Evolutionary conservation across 208 protist species (phyloP).

Genomic region (Naegleria fowleri): DNA sequence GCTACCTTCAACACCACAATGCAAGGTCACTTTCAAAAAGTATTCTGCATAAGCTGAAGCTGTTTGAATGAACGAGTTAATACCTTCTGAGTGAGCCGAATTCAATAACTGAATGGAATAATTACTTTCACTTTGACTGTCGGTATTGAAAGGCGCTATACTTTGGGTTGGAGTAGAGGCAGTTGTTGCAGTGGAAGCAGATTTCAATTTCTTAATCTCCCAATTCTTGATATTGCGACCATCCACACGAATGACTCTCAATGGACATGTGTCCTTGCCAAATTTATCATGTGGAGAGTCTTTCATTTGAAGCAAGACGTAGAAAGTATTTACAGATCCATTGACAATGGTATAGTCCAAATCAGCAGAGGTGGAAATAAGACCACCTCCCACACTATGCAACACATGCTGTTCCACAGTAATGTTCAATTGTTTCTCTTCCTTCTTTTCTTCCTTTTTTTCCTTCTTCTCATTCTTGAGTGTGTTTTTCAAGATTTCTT

Average conservation of each 20-base stretch:
- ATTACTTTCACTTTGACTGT: background rate
- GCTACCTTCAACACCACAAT: background rate
- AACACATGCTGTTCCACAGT: background rate
- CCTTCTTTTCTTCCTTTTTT: constrained; percentile 2
- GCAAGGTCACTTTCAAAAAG: background rate
- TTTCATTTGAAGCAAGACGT: background rate
- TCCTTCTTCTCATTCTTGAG: background rate
- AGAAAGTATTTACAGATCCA: background rate
- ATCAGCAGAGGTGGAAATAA: background rate
- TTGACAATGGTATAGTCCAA: background rate
- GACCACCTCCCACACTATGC: background rate
- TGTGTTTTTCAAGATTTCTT: background rate
- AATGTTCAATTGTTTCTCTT: background rate
- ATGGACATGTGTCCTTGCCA: background rate
- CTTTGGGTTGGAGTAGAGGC: background rate
- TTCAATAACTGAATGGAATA: background rate
- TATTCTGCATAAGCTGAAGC: background rate
- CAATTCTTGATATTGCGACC: constrained; percentile 7
- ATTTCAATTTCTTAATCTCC: constrained; percentile 4
- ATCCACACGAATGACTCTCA: background rate
- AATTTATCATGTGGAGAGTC: background rate
- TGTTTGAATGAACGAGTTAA: background rate
- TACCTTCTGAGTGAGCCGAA: background rate
- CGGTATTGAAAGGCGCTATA: background rate
- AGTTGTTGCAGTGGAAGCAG: background rate